Evolutionary conservation across 371 early-diverging fungal species (phyloP).

Genomic region (Dinochytrium kinnereticum): DNA sequence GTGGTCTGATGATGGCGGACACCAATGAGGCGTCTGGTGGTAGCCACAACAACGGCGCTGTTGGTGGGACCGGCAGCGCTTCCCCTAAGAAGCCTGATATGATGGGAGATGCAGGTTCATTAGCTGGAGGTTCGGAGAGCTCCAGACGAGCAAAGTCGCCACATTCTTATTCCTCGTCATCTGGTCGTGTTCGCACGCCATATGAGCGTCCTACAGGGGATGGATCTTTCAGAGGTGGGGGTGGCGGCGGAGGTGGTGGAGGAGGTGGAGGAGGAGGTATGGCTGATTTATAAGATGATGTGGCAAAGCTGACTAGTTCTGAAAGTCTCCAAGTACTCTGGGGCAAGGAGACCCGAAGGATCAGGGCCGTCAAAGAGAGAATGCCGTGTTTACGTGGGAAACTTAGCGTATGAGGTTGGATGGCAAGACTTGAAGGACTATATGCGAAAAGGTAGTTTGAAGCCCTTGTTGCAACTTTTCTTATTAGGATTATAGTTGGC

Average conservation of each 20-base stretch:
- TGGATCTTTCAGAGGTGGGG: not conserved
- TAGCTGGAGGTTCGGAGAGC: not conserved
- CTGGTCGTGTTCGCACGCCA: constrained; percentile 27
- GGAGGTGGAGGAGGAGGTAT: no score
- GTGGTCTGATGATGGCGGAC: constrained; percentile 8
- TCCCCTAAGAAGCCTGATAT: constrained; percentile 6
- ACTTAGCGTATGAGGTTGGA: constrained; percentile 52
- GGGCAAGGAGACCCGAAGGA: not conserved
- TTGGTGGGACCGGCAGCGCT: constrained; percentile 17
- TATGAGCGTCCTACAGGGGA: constrained; percentile 31
- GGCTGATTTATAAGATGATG: no score
- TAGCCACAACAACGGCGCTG: constrained; percentile 13
- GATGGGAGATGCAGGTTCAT: not conserved
- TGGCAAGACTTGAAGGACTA: constrained; percentile 72
- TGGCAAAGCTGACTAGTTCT: no score
- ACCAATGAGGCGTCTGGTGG: no score
- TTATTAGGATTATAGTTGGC: constrained; percentile 56
- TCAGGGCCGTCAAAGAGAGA: constrained; percentile 30
- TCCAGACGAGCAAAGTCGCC: constrained; percentile 11
- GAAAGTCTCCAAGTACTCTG: constrained; percentile 28
- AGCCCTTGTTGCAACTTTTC: not conserved
- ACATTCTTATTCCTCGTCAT: constrained; percentile 19
- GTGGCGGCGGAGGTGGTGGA: not conserved
- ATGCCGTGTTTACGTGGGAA: constrained; percentile 56
- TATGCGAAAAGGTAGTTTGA: constrained; percentile 72